These are phyloP conservation scores for Colletotrichum lini DNA, from an alignment of 2,329 filamentous ascomycete species.

Conservation along the genomic window DNA sequence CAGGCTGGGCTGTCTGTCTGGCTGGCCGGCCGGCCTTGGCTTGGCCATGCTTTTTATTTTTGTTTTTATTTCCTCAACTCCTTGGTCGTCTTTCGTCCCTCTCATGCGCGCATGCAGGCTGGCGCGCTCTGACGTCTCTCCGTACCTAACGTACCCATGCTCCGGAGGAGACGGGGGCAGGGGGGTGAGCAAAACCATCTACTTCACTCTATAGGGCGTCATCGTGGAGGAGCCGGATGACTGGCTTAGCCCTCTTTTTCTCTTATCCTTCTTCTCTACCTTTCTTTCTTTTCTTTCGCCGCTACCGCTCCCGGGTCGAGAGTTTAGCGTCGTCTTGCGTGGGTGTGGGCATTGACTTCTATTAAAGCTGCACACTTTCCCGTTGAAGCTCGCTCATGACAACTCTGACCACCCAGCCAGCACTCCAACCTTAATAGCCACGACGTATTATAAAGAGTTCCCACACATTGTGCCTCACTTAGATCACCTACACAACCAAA, in stretches of 20 bases:
- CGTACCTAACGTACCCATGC: not conserved
- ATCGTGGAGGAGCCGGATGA: slow-evolving; percentile 28
- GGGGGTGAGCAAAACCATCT: slow-evolving; percentile 12
- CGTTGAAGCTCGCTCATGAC: slow-evolving; percentile 34
- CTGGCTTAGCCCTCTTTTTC: slow-evolving; percentile 15
- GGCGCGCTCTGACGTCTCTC: slow-evolving; percentile 35
- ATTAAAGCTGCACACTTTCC: slow-evolving; percentile 35
- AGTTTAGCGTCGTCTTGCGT: slow-evolving; percentile 32
- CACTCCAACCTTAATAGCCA: not conserved
- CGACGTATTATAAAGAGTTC: not conserved
- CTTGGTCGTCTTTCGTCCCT: not conserved
- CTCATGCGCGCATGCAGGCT: slow-evolving; percentile 23
- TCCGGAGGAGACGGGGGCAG: slow-evolving; percentile 12
- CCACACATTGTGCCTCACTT: not conserved
- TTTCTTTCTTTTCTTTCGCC: slow-evolving; percentile 8
- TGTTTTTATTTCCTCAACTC: not conserved
- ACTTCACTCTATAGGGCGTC: slow-evolving; percentile 19
- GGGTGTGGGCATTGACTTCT: slow-evolving; percentile 35
- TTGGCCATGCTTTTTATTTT: not conserved
- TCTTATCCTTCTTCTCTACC: not conserved
- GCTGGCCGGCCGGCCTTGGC: not conserved
- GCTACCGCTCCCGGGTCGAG: slow-evolving; percentile 36
- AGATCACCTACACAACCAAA: slow-evolving; percentile 4
- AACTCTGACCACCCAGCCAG: slow-evolving; percentile 18
- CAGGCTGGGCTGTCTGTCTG: no score